These are phyloP conservation scores for Stevia rebaudiana DNA, from an alignment of 140 eudicot species.

Conservation along the genomic window DNA sequence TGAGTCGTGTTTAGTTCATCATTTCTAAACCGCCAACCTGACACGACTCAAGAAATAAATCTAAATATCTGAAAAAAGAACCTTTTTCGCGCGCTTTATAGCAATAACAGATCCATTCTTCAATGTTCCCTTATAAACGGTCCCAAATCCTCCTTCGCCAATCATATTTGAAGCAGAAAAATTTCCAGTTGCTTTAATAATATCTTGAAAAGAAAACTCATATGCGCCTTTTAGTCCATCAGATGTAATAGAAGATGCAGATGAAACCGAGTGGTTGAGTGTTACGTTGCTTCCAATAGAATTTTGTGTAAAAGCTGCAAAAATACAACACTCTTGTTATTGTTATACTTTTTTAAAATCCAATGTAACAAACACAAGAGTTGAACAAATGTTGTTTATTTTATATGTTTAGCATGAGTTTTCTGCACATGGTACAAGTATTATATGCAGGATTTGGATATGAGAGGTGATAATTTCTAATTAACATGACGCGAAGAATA, in stretches of 20 bases:
- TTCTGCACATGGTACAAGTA: slow-evolving; percentile 1
- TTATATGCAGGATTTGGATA: neutral
- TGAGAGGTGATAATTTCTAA: neutral
- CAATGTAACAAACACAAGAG: neutral
- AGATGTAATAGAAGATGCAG: slow-evolving; percentile 28
- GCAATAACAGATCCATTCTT: slow-evolving; percentile 63
- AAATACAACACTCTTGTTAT: slow-evolving; percentile 1
- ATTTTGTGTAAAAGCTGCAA: slow-evolving; percentile 41
- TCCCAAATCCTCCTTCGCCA: slow-evolving; percentile 82
- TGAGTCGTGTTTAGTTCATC: neutral
- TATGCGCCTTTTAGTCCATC: slow-evolving; percentile 24
- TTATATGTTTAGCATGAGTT: too few species aligned
- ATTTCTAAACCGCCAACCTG: neutral
- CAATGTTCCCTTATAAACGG: slow-evolving; percentile 61
- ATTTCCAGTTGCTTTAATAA: slow-evolving; percentile 56
- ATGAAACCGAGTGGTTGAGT: slow-evolving; percentile 29
- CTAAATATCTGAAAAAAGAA: slow-evolving; percentile 1
- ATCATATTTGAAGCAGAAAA: slow-evolving; percentile 55
- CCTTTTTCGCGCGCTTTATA: slow-evolving; percentile 73
- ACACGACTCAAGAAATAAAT: neutral
- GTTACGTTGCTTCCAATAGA: slow-evolving; percentile 36
- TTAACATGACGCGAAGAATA: neutral
- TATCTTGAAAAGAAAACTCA: slow-evolving; percentile 47
- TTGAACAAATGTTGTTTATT: neutral
- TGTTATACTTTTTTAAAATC: neutral